phyloP scores from a whole-genome alignment of 2,329 filamentous ascomycete genomes.

The Paraphaeosphaeria sporulosa region DNA sequence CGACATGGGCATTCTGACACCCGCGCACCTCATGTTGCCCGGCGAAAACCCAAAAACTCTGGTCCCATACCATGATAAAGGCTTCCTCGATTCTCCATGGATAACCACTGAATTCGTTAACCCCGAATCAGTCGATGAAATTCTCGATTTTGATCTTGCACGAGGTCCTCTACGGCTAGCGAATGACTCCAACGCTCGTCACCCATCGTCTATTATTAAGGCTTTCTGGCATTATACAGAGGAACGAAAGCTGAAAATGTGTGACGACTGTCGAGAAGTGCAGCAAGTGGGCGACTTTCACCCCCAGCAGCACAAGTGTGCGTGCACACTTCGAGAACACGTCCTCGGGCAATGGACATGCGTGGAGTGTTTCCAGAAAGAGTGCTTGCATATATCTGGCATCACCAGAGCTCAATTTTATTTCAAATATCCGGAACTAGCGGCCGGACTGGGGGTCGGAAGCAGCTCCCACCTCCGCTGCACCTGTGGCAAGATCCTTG shows the following conservation, averaged over 20 bases:
- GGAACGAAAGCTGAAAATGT: conserved; percentile 22
- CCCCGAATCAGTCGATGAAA: conserved; percentile 34
- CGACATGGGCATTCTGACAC: conserved; percentile 41
- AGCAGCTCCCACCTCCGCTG: neutral
- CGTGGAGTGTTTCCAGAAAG: conserved; percentile 27
- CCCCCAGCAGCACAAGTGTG: conserved; percentile 17
- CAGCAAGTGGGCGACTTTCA: neutral
- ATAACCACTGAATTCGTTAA: conserved; percentile 24
- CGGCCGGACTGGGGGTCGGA: no score
- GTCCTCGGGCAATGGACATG: conserved; percentile 35
- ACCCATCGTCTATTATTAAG: conserved; percentile 37
- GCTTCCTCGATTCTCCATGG: conserved; percentile 40
- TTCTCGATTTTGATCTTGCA: conserved; percentile 38
- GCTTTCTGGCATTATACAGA: conserved; percentile 36
- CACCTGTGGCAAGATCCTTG: neutral
- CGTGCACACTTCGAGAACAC: conserved; percentile 27
- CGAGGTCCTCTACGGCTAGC: conserved; percentile 23
- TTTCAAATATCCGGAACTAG: neutral
- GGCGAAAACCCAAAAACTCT: neutral
- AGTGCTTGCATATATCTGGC: neutral
- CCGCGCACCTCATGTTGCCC: conserved; percentile 27
- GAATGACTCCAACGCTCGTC: conserved; percentile 26
- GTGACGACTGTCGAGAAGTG: conserved; percentile 8
- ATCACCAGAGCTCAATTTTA: neutral
- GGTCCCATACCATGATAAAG: conserved; percentile 36